A percentile compares a stretch with the other conserved stretches of the same genome.
These are phyloP conservation scores for Kitagawia praeruptora DNA, from an alignment of 129 eudicot genomes.

Conservation along the genomic window DNA sequence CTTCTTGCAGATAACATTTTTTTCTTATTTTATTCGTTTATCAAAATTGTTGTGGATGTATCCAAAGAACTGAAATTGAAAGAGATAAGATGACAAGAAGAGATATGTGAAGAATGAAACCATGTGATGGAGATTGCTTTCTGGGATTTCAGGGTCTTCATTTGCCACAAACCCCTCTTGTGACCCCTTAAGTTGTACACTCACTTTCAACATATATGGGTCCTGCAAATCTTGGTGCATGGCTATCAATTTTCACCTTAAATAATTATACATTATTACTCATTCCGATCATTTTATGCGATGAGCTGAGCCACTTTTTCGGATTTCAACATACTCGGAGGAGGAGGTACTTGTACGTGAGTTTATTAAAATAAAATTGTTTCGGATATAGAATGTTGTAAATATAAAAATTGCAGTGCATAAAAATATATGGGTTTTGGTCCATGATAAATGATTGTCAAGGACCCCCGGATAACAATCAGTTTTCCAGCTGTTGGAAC, in stretches of 20 bases:
- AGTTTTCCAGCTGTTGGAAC: too few relatives aligned
- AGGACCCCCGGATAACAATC: too few relatives aligned
- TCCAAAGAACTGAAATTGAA: background rate
- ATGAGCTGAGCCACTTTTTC: too few relatives aligned
- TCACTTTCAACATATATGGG: background rate
- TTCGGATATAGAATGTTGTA: too few relatives aligned
- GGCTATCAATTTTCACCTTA: background rate
- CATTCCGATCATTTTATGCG: too few relatives aligned
- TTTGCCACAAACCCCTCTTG: constrained; percentile 7
- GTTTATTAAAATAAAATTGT: too few relatives aligned
- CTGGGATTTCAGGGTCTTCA: background rate
- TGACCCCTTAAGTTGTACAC: background rate
- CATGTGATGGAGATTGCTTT: constrained; percentile 5
- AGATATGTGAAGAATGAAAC: background rate
- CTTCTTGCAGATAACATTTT: background rate
- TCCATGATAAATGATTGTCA: too few relatives aligned
- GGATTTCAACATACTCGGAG: too few relatives aligned
- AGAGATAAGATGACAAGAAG: constrained; percentile 1
- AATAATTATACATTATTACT: background rate
- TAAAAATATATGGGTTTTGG: too few relatives aligned
- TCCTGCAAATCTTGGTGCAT: background rate
- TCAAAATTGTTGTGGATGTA: background rate
- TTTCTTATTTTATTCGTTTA: background rate
- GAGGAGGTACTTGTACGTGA: too few relatives aligned
- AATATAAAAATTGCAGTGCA: too few relatives aligned